These are phyloP conservation scores for Mycena galopus DNA, from an alignment of 768 basidiomycete species.

Conservation along the genomic window DNA sequence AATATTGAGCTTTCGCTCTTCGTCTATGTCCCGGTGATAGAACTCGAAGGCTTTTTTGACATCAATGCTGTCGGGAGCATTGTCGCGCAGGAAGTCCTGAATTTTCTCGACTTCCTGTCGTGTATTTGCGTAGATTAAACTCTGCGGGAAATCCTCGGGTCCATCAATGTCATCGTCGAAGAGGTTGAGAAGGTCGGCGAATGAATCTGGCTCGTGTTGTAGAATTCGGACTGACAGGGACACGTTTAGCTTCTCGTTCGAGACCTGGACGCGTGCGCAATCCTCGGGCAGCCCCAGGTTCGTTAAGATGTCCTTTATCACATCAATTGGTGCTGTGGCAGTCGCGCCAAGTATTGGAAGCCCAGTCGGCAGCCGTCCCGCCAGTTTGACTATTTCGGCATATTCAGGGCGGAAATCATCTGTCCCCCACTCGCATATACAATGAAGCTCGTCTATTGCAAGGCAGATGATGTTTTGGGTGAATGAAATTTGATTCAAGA, in stretches of 20 bases:
- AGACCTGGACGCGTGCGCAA: conserved; percentile 6
- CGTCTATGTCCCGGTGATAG: no score
- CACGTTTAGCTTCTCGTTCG: conserved; percentile 29
- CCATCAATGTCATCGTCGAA: not conserved
- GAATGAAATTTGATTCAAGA: conserved; percentile 13
- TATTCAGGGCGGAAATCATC: conserved; percentile 34
- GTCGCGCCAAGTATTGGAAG: conserved; percentile 29
- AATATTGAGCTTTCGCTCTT: no score
- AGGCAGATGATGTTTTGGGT: no score
- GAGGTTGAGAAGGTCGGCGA: conserved; percentile 28
- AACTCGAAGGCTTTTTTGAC: no score
- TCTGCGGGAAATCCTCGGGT: conserved; percentile 28
- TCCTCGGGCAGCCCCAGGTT: not conserved
- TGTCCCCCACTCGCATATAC: conserved; percentile 15
- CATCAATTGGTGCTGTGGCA: conserved; percentile 21
- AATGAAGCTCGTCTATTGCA: conserved; percentile 41
- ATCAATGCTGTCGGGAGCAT: conserved; percentile 16
- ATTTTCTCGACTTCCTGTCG: conserved; percentile 30
- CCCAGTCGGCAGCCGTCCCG: conserved; percentile 20
- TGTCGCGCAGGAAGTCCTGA: conserved; percentile 32
- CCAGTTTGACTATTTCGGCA: not conserved
- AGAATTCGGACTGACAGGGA: not conserved
- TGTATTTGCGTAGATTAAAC: conserved; percentile 28
- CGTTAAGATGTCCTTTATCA: conserved; percentile 25
- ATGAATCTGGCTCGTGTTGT: conserved; percentile 26